A percentile compares a stretch with the other conserved stretches of the same genome.
Evolutionary conservation across 495 filamentous ascomycete species (phyloP).

Genomic region (Annulohypoxylon moriforme): DNA sequence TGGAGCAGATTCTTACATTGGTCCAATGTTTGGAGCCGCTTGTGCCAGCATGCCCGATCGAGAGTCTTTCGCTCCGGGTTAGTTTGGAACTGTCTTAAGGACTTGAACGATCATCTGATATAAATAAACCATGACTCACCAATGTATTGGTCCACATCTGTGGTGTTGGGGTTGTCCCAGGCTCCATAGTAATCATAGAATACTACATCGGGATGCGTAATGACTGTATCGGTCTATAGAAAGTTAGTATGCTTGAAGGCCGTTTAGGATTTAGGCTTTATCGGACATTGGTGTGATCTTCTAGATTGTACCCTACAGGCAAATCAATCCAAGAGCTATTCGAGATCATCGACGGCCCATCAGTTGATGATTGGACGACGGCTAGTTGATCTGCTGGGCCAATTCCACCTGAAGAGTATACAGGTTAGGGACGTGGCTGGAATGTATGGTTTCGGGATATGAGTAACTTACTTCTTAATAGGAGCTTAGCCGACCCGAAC

Average conservation of each 20-base stretch:
- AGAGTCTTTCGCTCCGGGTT: conserved; percentile 50
- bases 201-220: conserved; percentile 68
- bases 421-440: conserved; percentile 2
- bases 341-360: conserved; percentile 64
- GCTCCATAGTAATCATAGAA: conserved; percentile 75
- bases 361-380: conserved; percentile 62
- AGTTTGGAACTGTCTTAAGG: background rate
- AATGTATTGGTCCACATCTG: conserved; percentile 53
- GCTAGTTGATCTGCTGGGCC: conserved; percentile 68
- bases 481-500: conserved; percentile 68
- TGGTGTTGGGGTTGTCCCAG: conserved; percentile 56
- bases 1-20: conserved; percentile 55
- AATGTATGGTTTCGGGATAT: background rate
- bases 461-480: conserved; percentile 39
- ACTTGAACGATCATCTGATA: background rate
- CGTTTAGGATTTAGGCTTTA: background rate
- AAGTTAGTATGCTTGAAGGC: background rate
- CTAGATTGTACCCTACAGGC: conserved; percentile 76
- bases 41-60: conserved; percentile 73
- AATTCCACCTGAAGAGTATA: conserved; percentile 69
- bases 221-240: conserved; percentile 64
- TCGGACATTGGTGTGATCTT: conserved; percentile 71
- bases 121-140: conserved; percentile 27
- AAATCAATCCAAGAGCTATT: conserved; percentile 71
- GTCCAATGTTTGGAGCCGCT: conserved; percentile 74